Percentiles rank a stretch among this genome's conserved stretches.
phyloP scores from a whole-genome alignment of 768 basidiomycete species.

The Saitozyma sp. region DNA sequence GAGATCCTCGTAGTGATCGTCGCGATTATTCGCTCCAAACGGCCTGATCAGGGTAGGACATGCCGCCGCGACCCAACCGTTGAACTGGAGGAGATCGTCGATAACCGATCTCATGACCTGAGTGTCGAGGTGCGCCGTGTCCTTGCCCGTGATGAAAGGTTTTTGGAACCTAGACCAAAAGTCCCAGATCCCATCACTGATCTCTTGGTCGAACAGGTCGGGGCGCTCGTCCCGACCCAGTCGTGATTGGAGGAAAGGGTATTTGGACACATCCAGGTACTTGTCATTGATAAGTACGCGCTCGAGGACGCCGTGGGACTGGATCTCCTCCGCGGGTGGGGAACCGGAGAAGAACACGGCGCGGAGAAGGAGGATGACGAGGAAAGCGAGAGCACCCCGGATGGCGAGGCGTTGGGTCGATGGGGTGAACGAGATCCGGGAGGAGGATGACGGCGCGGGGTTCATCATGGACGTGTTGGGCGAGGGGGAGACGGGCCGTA shows the following conservation, averaged over 20 bases:
- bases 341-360: conserved; percentile 45
- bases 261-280: conserved; percentile 80
- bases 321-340: conserved; percentile 56
- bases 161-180: conserved; percentile 92
- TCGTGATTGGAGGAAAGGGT: conserved; percentile 82
- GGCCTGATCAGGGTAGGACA: conserved; percentile 93
- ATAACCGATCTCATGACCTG: conserved; percentile 86
- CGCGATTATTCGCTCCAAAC: conserved; percentile 84
- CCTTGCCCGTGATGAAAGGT: conserved; percentile 79
- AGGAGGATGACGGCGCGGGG: background rate
- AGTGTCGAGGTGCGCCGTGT: conserved; percentile 84
- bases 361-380: conserved; percentile 40
- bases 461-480: conserved; percentile 9
- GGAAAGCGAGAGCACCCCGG: conserved; percentile 38
- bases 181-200: conserved; percentile 74
- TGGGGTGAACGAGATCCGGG: conserved; percentile 24
- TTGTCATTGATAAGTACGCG: conserved; percentile 67
- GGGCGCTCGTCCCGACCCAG: conserved; percentile 78
- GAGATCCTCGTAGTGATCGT: conserved; percentile 86
- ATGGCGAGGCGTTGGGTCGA: conserved; percentile 44
- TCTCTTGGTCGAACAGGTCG: conserved; percentile 74
- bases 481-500: conserved; percentile 5
- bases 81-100: conserved; percentile 89
- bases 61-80: conserved; percentile 96
- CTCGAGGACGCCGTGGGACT: conserved; percentile 65